Conservation (phyloP, 228 moss, liverwort and hornwort species). For the Sphagnum fallax region DNA sequence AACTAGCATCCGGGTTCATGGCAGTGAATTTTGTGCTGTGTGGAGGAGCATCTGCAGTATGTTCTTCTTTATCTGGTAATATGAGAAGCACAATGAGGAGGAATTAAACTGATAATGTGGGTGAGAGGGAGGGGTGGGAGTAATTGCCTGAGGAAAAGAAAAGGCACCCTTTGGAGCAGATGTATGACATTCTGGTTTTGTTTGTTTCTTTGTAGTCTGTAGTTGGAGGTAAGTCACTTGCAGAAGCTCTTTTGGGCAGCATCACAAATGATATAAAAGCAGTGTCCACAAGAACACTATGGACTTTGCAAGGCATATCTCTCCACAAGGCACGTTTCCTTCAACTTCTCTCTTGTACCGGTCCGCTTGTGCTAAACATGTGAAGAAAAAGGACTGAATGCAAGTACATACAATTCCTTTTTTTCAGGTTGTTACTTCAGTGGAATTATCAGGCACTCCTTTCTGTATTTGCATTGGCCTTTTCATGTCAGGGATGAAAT, state of each 20-base stretch:
- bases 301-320: constrained; percentile 50
- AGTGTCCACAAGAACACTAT: constrained; percentile 11
- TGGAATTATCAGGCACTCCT: too few species aligned
- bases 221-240: constrained; percentile 73
- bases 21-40: too few species aligned
- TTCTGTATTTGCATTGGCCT: too few species aligned
- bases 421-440: not conserved
- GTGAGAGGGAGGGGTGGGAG: too few species aligned
- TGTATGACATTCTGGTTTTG: not conserved
- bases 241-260: constrained; percentile 62
- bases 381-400: too few species aligned
- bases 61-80: not conserved
- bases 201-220: constrained; percentile 42
- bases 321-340: constrained; percentile 58
- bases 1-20: too few species aligned
- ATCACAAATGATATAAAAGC: constrained; percentile 12
- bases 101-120: too few species aligned
- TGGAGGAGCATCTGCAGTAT: not conserved
- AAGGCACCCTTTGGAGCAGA: not conserved
- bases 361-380: too few species aligned
- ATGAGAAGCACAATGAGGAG: not conserved
- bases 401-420: not conserved
- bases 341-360: too few species aligned
- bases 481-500: too few species aligned
- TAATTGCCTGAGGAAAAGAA: too few species aligned